These are phyloP conservation scores for Plasmodiophora brassicae DNA, from an alignment of 208 protist species.

Conservation along the genomic window DNA sequence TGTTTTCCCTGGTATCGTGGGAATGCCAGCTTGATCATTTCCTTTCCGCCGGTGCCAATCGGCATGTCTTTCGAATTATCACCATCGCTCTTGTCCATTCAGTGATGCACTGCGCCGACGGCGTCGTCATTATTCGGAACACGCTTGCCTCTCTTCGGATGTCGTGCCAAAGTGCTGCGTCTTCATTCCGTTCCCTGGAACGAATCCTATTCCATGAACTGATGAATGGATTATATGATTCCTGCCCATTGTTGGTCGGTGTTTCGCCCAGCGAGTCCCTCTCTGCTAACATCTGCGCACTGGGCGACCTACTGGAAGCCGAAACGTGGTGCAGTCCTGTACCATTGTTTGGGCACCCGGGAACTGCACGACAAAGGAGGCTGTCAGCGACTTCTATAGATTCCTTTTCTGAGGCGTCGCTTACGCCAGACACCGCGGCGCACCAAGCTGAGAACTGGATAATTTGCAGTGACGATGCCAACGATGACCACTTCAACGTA, in stretches of 20 bases:
- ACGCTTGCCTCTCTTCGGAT: not conserved
- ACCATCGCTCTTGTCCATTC: not conserved
- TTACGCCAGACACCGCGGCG: too few species aligned
- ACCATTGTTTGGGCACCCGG: too few species aligned
- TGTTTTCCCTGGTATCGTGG: not conserved
- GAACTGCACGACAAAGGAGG: too few species aligned
- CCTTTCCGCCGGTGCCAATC: not conserved
- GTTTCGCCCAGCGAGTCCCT: not conserved
- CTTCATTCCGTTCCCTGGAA: not conserved
- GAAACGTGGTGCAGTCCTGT: constrained; percentile 27
- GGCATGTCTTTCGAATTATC: not conserved
- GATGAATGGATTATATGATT: not conserved
- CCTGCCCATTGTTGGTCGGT: not conserved
- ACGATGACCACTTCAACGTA: too few species aligned
- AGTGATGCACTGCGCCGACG: not conserved
- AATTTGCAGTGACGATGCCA: not conserved
- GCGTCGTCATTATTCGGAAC: not conserved
- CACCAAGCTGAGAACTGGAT: not conserved
- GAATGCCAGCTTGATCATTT: not conserved
- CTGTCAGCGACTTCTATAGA: too few species aligned
- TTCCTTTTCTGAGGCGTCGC: too few species aligned
- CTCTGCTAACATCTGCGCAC: not conserved
- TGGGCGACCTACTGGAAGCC: not conserved
- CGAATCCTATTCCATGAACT: not conserved
- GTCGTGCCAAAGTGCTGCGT: not conserved